Base-by-base conservation (phyloP, 805 yeast genomes). In the Suhomyces vadensis region DNA sequence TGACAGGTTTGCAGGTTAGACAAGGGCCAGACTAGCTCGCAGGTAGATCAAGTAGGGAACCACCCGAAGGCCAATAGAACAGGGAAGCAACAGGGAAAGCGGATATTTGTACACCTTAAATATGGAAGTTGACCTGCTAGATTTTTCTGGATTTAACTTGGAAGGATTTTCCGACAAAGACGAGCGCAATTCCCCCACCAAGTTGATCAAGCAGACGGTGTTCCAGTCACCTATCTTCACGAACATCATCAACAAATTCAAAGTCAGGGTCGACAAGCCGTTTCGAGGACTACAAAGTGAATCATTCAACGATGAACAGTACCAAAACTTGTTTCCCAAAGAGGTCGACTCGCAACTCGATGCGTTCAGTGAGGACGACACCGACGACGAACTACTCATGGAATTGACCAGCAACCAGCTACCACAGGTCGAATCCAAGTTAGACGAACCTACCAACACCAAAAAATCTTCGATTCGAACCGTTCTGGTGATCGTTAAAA, bases 201-300 rank as follows among this genome's bases (percentile, higher is more conserved):
- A 35, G 19, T 38, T 31, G 37, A 43, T 63, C 27, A 67, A 65
- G 48, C 64, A 67, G 45, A 70, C 73, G 9, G 48, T 76, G n/a
- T 51, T 71, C 26, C 64, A 64, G 13, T 68, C 77, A 13, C 76
- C 79, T 2, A 55, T 69, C 1, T 54, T 73, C 22, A 52, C 55
- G 20, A 55, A 60, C 14, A 61, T 75, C 19, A 60, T 63, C 45
- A 64, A 65, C 9, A 41, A 50, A 9, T 70, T 75, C 53, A 47
- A 52, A 16, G 73, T 71, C 1, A 52, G 55, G 16, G 43, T 54
- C 11, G 52, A 52, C 22, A 71, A 71, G 49, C 62, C 65, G 3
- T 57, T 65, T 10, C 39, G 54, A 8, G 74, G 73, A 6, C 56
- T 71, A n/a, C 39, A 64, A 10, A 62, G 65, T 46, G 48, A 60